Evolutionary conservation across 2,329 filamentous ascomycete species (phyloP).

Genomic region (Trichoderma pleuroti): DNA sequence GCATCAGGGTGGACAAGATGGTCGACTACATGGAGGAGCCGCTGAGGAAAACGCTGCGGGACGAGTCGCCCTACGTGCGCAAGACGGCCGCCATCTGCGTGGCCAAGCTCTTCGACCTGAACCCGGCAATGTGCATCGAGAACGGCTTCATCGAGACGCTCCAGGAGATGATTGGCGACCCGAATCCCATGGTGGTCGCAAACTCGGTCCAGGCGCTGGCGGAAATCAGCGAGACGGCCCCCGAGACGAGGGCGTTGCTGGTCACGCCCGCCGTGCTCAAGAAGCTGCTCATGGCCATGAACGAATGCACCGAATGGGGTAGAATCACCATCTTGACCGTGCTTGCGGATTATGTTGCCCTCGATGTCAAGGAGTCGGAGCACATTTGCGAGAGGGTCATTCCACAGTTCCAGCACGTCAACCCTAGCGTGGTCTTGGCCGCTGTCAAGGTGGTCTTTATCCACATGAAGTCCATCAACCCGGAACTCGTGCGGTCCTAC

Average conservation of each 20-base stretch:
- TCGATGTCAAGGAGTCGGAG: slow-evolving; percentile 92
- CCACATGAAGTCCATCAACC: slow-evolving; percentile 82
- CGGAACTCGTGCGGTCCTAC: slow-evolving; percentile 78
- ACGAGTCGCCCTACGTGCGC: slow-evolving; percentile 96
- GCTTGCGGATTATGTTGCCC: slow-evolving; percentile 79
- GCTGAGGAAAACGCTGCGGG: slow-evolving; percentile 87
- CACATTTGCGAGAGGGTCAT: slow-evolving; percentile 96
- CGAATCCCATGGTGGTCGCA: slow-evolving; percentile 98
- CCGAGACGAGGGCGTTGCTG: slow-evolving; percentile 81
- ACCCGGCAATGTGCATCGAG: slow-evolving; percentile 87
- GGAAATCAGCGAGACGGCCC: slow-evolving; percentile 86
- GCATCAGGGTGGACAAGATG: slow-evolving; percentile 98
- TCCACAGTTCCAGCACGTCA: slow-evolving; percentile 97
- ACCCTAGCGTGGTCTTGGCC: slow-evolving; percentile 93
- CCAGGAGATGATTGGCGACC: slow-evolving; percentile 94
- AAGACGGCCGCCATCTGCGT: slow-evolving; percentile 98
- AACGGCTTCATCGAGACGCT: slow-evolving; percentile 93
- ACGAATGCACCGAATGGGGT: slow-evolving; percentile 98
- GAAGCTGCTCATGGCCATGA: slow-evolving; percentile 93
- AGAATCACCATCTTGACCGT: slow-evolving; percentile 89
- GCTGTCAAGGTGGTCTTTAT: slow-evolving; percentile 97
- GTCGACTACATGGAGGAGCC: slow-evolving; percentile 99
- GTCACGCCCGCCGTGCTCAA: slow-evolving; percentile 82
- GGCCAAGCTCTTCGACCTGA: slow-evolving; percentile 94
- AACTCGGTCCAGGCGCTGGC: slow-evolving; percentile 93